Percentiles rank a stretch among this genome's conserved stretches.
Conservation (phyloP, 495 filamentous ascomycete species). For the Penicillium canescens region DNA sequence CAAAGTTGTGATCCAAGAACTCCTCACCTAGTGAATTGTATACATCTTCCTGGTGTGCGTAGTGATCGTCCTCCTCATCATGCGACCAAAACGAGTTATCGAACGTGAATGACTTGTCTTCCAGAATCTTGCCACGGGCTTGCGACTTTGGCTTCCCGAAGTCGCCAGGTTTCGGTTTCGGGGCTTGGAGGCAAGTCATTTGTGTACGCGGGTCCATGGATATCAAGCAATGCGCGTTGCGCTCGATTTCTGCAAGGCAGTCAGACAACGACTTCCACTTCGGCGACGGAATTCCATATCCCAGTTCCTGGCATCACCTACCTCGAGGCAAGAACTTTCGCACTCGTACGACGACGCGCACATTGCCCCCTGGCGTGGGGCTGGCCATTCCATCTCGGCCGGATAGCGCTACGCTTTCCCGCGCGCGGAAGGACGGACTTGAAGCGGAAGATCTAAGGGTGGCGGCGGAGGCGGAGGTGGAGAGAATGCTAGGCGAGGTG, state of each 20-base stretch:
- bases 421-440: slow-evolving; percentile 67
- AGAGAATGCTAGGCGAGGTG: slow-evolving; percentile 46
- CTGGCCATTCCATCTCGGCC: slow-evolving; percentile 33
- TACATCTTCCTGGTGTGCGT: slow-evolving; percentile 86
- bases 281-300: not conserved
- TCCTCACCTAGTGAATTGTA: slow-evolving; percentile 95
- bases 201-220: slow-evolving; percentile 85
- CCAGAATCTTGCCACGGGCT: slow-evolving; percentile 69
- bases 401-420: slow-evolving; percentile 60
- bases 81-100: slow-evolving; percentile 99
- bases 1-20: slow-evolving; percentile 98
- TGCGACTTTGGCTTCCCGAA: slow-evolving; percentile 66
- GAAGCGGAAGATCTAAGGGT: slow-evolving; percentile 49
- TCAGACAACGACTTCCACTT: not conserved
- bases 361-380: slow-evolving; percentile 70
- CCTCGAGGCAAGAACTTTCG: slow-evolving; percentile 87
- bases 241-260: slow-evolving; percentile 65
- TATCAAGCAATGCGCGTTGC: slow-evolving; percentile 80
- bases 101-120: slow-evolving; percentile 92
- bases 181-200: slow-evolving; percentile 66
- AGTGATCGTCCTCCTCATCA: slow-evolving; percentile 68
- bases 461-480: slow-evolving; percentile 64
- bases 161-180: slow-evolving; percentile 63
- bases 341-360: slow-evolving; percentile 91
- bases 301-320: slow-evolving; percentile 38